These are phyloP conservation scores for Populus deltoides DNA, from an alignment of 345 rosid species.

Conservation along the genomic window DNA sequence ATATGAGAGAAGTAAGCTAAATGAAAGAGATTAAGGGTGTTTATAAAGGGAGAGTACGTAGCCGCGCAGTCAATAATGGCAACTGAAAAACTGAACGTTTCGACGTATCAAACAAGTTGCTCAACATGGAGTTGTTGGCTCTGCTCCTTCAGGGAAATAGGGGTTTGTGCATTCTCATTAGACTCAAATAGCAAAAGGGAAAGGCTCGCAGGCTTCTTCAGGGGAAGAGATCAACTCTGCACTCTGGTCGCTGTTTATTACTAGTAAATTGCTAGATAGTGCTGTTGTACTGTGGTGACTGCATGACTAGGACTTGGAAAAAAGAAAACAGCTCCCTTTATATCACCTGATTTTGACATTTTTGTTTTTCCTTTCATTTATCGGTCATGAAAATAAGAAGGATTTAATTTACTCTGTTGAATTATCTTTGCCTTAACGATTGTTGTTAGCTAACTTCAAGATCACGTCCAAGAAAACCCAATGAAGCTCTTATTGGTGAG, in stretches of 20 bases:
- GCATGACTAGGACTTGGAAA: background rate
- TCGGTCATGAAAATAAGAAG: background rate
- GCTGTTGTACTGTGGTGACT: background rate
- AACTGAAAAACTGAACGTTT: background rate
- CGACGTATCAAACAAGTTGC: background rate
- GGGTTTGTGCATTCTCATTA: background rate
- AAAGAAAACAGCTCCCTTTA: background rate
- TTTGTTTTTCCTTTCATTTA: background rate
- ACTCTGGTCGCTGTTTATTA: background rate
- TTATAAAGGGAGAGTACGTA: background rate
- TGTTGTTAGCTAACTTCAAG: background rate
- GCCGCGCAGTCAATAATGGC: constrained; percentile 6
- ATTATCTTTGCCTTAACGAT: background rate
- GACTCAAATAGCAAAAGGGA: background rate
- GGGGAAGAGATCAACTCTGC: background rate
- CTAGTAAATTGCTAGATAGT: background rate
- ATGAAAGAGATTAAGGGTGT: background rate
- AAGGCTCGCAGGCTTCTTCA: background rate
- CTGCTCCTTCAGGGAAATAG: constrained; percentile 10
- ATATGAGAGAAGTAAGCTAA: background rate
- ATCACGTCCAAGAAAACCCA: background rate
- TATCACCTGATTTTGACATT: background rate
- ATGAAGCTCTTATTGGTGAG: background rate
- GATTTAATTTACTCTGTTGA: background rate
- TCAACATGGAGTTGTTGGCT: background rate